phyloP scores from a whole-genome alignment of 345 rosid genomes.

The Pugionium cornutum region DNA sequence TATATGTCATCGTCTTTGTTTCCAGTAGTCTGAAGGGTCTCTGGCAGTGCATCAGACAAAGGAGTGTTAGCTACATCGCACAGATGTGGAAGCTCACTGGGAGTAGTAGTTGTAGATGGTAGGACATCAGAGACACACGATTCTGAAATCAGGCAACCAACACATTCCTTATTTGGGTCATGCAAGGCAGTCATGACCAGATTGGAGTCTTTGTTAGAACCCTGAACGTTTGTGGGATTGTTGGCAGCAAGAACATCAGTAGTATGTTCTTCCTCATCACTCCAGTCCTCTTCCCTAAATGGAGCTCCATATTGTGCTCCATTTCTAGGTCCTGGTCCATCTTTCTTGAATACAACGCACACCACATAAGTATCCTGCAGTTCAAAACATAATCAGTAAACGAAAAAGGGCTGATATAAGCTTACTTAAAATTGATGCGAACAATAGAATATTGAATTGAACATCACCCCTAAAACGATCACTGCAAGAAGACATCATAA shows the following conservation, averaged over 20 bases:
- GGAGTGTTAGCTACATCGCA: conserved; percentile 26
- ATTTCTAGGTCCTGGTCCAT: conserved; percentile 70
- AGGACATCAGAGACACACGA: conserved; percentile 38
- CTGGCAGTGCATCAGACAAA: conserved; percentile 19
- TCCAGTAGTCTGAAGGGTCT: conserved; percentile 11
- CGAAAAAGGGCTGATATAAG: not conserved
- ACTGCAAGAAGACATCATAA: too few species aligned
- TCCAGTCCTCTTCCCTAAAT: conserved; percentile 75
- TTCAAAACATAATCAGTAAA: conserved; percentile 1
- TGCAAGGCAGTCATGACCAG: conserved; percentile 7
- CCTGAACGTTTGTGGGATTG: not conserved
- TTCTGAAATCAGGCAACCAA: conserved; percentile 24
- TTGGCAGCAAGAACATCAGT: conserved; percentile 11
- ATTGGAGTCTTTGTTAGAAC: conserved; percentile 23
- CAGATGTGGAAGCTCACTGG: conserved; percentile 21
- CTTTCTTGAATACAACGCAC: conserved; percentile 59
- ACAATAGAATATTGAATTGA: too few species aligned
- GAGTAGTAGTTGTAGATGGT: not conserved
- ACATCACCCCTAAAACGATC: too few species aligned
- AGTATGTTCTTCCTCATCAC: conserved; percentile 45
- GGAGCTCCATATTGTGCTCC: conserved; percentile 85
- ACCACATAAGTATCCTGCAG: conserved; percentile 59
- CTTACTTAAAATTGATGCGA: too few species aligned
- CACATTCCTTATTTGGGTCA: conserved; percentile 24
- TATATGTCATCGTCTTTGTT: conserved; percentile 26